These are phyloP conservation scores for Rhodotorula sp. DNA, from an alignment of 1,284 basidiomycete genomes.

Conservation along the genomic window DNA sequence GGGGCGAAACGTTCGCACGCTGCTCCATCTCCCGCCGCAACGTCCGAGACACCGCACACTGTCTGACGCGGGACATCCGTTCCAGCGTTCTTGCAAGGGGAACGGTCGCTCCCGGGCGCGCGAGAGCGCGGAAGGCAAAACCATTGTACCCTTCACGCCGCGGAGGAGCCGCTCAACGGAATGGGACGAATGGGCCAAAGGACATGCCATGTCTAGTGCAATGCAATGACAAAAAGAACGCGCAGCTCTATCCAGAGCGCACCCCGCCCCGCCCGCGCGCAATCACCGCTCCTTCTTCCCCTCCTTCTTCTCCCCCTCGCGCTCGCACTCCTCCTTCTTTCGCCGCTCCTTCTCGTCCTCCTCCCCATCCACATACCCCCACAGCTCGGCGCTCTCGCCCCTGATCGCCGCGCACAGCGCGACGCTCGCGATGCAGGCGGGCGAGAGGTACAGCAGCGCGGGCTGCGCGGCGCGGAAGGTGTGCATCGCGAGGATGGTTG, in stretches of 20 bases:
- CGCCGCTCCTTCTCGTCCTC: slow-evolving; percentile 12
- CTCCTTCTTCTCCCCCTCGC: slow-evolving; percentile 1
- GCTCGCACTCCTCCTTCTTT: neutral
- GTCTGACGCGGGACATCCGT: too few species aligned
- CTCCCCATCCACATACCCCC: slow-evolving; percentile 15
- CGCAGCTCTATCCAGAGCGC: neutral
- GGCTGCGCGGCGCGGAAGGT: slow-evolving; percentile 78
- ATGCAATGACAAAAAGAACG: neutral
- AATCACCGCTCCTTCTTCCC: neutral
- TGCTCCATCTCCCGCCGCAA: too few species aligned
- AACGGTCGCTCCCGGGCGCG: too few species aligned
- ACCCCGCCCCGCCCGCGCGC: too few species aligned
- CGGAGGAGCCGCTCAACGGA: too few species aligned
- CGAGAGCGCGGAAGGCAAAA: too few species aligned
- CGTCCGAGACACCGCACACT: too few species aligned
- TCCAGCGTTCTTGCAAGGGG: too few species aligned
- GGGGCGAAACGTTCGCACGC: neutral
- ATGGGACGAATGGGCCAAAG: too few species aligned
- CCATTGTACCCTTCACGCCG: too few species aligned
- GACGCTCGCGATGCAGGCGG: slow-evolving; percentile 66
- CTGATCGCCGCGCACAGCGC: slow-evolving; percentile 55
- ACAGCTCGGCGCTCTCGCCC: slow-evolving; percentile 12
- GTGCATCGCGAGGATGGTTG: slow-evolving; percentile 89
- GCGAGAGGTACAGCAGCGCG: slow-evolving; percentile 80
- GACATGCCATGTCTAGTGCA: too few species aligned